Evolutionary conservation across 306 rosid genomes (phyloP), one percentile per base, ranked within the genome.

Genomic region (Hippophae tibetana): DNA sequence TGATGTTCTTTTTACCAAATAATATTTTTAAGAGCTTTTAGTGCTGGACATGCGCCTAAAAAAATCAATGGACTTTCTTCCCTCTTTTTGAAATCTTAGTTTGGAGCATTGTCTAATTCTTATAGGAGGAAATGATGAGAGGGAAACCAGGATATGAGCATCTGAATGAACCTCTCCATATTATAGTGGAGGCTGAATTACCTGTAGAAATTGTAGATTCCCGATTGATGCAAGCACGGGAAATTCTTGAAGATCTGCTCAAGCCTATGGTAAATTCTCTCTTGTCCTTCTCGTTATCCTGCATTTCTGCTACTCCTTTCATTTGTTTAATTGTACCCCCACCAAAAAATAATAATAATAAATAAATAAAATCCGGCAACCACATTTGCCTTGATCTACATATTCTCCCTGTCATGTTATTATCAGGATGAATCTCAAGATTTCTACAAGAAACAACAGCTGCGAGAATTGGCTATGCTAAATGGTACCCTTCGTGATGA

Each of bases 391-490:
- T 31, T 31, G 38, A 31, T 31, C 38, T 31, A 31, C 5, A 40
- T 60, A 3, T 47, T 43, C 10, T 38, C 68, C 43, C 57, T 18
- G 23, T 46, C 41, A 43, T 52, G 70, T 65, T 54, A 64, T 43
- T 7, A 13, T 66, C 51, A 92, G 99, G 99, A 88, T 13, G 96
- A 92, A 79, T 74, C 95, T 65, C 99, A 88, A 27, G 99, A 93
- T 79, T 88, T 88, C 81, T 93, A 86, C 84, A 93, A 93, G 78
- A 86, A 93, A 69, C 97, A 93, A 76, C 99, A 93, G 73, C 94
- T 93, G 52, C 80, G 95, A 41, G 99, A 93, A 66, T 75, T 93
- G 51, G 99, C 99, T 13, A 52, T 93, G 85, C 79, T 93, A 49
- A 93, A 93, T 5, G 99, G 99, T 52, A 88, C 95, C 8, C 95